Base-by-base conservation (phyloP, 352 stramenopile genomes). In the Pelagophyceae sp. region DNA sequence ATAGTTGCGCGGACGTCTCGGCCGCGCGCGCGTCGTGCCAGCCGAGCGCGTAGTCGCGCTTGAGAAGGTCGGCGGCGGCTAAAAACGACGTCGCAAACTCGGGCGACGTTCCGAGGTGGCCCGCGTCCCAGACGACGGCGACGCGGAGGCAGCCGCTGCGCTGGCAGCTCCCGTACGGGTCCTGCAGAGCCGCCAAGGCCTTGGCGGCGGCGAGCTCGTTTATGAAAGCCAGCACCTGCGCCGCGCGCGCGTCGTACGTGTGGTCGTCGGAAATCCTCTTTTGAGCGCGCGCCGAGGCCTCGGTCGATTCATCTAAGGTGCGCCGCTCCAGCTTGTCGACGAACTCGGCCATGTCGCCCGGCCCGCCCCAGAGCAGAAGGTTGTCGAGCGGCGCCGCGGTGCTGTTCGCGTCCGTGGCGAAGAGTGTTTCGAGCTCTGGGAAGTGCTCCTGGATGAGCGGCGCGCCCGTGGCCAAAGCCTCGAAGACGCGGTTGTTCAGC, bases 401-500 rank as follows among this genome's bases (percentile, higher is more conserved):
- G 11, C 11, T 54, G 11, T 11, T 54, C 45, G 45, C 23, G 11
- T 11, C 23, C 45, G 45, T 54, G 29, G 37, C 65, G 31, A 85
- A 79, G 37, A 84, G 79, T 32, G 45, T 15, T 38, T 85, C 82
- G 32, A 85, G 80, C 31, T 78, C 82, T 23, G 74, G 78, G 60
- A 80, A 85, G 63, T 77, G 40, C 37, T 85, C 80, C 32, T 69
- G 79, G 50, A 85, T 81, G 51, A 84, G 77, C 11, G 80, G 77
- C 11, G 63, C 40, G 19, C 80, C 80, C n/a, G 78, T 77, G 27
- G 80, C 78, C 29, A 85, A 70, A 2, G 72, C 82, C 72, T 85
- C 82, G 65, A 82, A 85, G 15, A 85, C 80, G 25, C 82, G 78
- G 72, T 85, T 85, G 74, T 84, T 85, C 60, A 84, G 77, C 80